Conservation (phyloP, 176 grass and related monocot species). For the Avena sativa region DNA sequence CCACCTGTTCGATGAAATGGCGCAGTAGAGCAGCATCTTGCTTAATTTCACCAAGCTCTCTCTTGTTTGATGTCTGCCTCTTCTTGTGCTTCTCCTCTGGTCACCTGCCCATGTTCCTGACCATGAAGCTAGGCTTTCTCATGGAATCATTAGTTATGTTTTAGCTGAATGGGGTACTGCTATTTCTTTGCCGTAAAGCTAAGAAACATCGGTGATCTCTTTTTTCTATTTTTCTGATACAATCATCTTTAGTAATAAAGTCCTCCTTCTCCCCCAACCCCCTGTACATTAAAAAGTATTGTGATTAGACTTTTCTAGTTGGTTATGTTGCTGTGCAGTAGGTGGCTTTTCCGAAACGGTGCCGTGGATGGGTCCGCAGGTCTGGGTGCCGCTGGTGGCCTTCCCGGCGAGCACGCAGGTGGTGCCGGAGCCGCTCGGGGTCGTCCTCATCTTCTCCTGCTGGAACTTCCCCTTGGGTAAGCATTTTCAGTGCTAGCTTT, state of each 20-base stretch:
- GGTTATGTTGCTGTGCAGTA: slow-evolving; percentile 36
- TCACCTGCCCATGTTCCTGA: slow-evolving; percentile 5
- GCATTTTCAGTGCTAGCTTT: no score
- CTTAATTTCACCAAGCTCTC: no score
- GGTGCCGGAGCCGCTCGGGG: no score
- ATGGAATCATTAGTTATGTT: slow-evolving; percentile 41
- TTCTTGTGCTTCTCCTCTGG: no score
- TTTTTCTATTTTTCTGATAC: slow-evolving; percentile 35
- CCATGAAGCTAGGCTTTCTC: slow-evolving; percentile 13
- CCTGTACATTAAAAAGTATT: slow-evolving; percentile 8
- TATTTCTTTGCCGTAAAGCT: slow-evolving; percentile 53
- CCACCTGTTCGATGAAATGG: no score
- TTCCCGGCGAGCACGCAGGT: no score
- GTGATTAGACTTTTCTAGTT: slow-evolving; percentile 31
- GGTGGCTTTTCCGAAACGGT: slow-evolving; percentile 18
- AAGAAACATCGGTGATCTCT: slow-evolving; percentile 43
- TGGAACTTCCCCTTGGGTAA: no score
- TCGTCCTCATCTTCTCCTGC: no score
- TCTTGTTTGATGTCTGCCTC: no score
- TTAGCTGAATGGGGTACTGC: slow-evolving; percentile 42
- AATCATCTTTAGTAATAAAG: slow-evolving; percentile 7
- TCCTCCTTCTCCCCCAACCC: background rate
- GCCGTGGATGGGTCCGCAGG: background rate
- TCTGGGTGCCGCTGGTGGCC: no score
- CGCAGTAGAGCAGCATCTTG: background rate